Percentiles rank a stretch among this genome's conserved stretches.
Evolutionary conservation across 768 basidiomycete genomes (phyloP).

Genomic region (Russula compacta): DNA sequence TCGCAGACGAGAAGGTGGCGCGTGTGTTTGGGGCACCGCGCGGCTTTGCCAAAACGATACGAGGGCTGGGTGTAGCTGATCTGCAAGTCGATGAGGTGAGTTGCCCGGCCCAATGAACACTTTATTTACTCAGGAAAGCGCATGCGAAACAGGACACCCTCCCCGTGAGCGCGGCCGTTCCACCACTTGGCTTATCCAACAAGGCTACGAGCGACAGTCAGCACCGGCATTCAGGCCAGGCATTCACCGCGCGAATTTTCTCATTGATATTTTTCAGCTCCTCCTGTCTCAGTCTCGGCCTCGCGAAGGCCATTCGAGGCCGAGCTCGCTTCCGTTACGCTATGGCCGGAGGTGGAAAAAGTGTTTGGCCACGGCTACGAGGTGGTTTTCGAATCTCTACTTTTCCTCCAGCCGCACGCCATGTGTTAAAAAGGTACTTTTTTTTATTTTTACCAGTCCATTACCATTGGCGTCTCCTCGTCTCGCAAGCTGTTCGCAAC

Average conservation of each 20-base stretch:
- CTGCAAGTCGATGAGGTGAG: slow-evolving; percentile 45
- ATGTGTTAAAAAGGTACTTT: not conserved
- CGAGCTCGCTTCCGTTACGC: slow-evolving; percentile 74
- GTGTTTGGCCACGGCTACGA: slow-evolving; percentile 98
- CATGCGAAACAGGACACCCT: slow-evolving; percentile 37
- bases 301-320: slow-evolving; percentile 70
- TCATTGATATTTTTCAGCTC: slow-evolving; percentile 13
- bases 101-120: slow-evolving; percentile 1
- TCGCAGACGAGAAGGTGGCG: slow-evolving; percentile 93
- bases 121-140: not conserved
- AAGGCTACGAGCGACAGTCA: slow-evolving; percentile 73
- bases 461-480: slow-evolving; percentile 69
- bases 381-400: slow-evolving; percentile 32
- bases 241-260: not conserved
- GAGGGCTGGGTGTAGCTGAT: slow-evolving; percentile 39
- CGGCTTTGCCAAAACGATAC: slow-evolving; percentile 61
- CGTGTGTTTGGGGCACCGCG: slow-evolving; percentile 89
- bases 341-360: slow-evolving; percentile 97
- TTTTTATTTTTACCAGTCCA: slow-evolving; percentile 42
- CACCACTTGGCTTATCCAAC: slow-evolving; percentile 90
- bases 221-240: slow-evolving; percentile 8
- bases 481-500: slow-evolving; percentile 68
- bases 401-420: not conserved
- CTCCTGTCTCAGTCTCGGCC: slow-evolving; percentile 22
- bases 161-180: slow-evolving; percentile 79